Evolutionary conservation across 345 rosid species (phyloP).

Genomic region (Bruguiera sexangula): DNA sequence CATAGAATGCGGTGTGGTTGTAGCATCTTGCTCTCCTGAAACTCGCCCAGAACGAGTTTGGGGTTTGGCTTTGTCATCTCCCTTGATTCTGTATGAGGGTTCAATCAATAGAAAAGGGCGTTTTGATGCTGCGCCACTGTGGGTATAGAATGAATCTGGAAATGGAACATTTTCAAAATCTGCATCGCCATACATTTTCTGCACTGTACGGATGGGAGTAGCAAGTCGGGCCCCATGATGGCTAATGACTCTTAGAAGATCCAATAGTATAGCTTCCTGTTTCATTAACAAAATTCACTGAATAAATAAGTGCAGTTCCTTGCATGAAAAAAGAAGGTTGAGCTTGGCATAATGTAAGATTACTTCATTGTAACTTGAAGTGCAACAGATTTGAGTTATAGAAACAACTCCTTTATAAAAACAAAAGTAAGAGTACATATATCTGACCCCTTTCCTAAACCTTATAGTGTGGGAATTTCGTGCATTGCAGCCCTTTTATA

Average conservation of each 20-base stretch:
- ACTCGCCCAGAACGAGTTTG: slow-evolving; percentile 42
- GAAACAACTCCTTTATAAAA: too few species aligned
- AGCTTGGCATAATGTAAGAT: too few species aligned
- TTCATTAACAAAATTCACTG: background rate
- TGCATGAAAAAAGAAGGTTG: too few species aligned
- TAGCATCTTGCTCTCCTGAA: slow-evolving; percentile 49
- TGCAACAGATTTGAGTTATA: too few species aligned
- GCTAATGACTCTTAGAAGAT: slow-evolving; percentile 33
- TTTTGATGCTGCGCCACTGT: slow-evolving; percentile 15
- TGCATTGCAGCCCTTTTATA: too few species aligned
- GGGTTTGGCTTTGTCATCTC: slow-evolving; percentile 43
- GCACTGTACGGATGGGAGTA: slow-evolving; percentile 28
- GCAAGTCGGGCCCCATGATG: slow-evolving; percentile 34
- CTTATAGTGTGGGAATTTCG: too few species aligned
- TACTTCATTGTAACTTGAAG: too few species aligned
- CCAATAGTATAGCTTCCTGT: slow-evolving; percentile 33
- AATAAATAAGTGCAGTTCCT: too few species aligned
- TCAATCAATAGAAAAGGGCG: slow-evolving; percentile 31
- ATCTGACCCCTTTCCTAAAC: too few species aligned
- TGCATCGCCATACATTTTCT: slow-evolving; percentile 25
- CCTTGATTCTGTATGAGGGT: slow-evolving; percentile 33
- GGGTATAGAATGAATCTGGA: slow-evolving; percentile 19
- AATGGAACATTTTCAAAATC: slow-evolving; percentile 30
- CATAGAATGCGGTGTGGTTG: slow-evolving; percentile 31
- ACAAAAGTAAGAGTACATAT: too few species aligned